These are phyloP conservation scores for Populus hybrid DNA, from an alignment of 441 rosid species.

Conservation along the genomic window DNA sequence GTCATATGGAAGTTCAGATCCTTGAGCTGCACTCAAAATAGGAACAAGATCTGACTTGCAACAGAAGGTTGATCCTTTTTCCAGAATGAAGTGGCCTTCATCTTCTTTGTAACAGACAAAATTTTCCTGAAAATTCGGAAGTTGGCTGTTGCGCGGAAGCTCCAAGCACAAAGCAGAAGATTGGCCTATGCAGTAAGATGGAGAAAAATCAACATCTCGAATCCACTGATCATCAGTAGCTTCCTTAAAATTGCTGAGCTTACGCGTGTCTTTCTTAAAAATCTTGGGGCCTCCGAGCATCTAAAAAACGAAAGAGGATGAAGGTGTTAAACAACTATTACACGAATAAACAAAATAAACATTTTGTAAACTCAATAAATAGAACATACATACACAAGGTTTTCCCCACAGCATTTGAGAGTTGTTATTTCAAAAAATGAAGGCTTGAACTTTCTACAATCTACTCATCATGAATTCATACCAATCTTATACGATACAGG, in stretches of 20 bases:
- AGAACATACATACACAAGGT: too few species aligned
- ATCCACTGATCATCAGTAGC: slow-evolving; percentile 37
- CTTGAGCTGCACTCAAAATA: slow-evolving; percentile 51
- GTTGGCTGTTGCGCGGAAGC: slow-evolving; percentile 14
- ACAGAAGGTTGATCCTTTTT: slow-evolving; percentile 43
- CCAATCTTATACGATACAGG: background rate
- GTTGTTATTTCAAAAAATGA: background rate
- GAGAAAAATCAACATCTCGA: slow-evolving; percentile 46
- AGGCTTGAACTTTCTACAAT: background rate
- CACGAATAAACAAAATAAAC: background rate
- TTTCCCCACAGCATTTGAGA: background rate
- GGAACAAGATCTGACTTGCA: slow-evolving; percentile 43
- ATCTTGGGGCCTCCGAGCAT: slow-evolving; percentile 31
- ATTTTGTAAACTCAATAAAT: too few species aligned
- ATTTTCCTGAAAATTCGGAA: slow-evolving; percentile 41
- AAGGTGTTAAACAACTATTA: background rate
- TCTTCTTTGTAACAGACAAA: slow-evolving; percentile 42
- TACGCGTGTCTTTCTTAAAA: background rate
- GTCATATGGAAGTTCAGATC: slow-evolving; percentile 44
- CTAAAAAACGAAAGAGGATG: slow-evolving; percentile 13
- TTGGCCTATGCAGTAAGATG: slow-evolving; percentile 41
- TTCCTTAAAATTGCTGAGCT: background rate
- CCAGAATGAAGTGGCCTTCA: slow-evolving; percentile 21
- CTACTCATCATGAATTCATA: background rate
- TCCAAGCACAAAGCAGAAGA: slow-evolving; percentile 46